Base-by-base conservation (phyloP, 768 basidiomycete species). In the Mycena latifolia region DNA sequence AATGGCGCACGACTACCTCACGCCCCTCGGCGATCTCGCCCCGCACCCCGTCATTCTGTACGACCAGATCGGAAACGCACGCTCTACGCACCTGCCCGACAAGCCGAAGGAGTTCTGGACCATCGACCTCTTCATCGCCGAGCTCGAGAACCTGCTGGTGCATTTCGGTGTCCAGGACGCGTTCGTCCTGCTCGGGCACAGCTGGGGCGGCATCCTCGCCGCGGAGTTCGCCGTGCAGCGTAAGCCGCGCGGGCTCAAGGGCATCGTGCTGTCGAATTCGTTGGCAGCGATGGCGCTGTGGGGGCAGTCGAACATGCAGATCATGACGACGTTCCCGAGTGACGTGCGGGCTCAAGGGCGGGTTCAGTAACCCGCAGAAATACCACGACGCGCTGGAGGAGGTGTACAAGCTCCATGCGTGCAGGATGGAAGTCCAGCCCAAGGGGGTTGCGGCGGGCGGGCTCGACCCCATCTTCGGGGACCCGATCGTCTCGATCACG, bases 141-240 rank as follows among this genome's bases (percentile, higher is more conserved):
- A 89, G 76, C 82, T 89, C 35, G 78, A 80, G 28, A 87, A 86
- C 56, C 67, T 89, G 11, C 56, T 88, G 25, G 48, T 68, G 5
- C 67, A 83, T 24, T 76, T 89, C 22, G 78, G 75, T 0, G 80
- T 88, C 63, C 46, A 48, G 11, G 69, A 73, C 7, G 66, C 72
- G n/a, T 88, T 81, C 71, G 78, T 82, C 66, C 70, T 89, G 2
- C 66, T 82, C 1, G 88, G 88, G 0, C 88, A 89, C 52, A 87
- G 85, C 6, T 88, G 87, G 87, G 88, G 88, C 15, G 86, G 83
- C 1, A 86, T 86, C 76, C 77, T 89, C 11, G 85, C 77, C 0
- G 66, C 76, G 7, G 79, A 83, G 41, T 84, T 81, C 53, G 83
- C 70, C 9, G 74, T 79, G 39, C 69, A 75, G 18, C 75, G 76